A percentile compares a stretch with the other conserved stretches of the same genome.
phyloP scores from a whole-genome alignment of 257 asterid genomes.

The Solanum peruvianum region DNA sequence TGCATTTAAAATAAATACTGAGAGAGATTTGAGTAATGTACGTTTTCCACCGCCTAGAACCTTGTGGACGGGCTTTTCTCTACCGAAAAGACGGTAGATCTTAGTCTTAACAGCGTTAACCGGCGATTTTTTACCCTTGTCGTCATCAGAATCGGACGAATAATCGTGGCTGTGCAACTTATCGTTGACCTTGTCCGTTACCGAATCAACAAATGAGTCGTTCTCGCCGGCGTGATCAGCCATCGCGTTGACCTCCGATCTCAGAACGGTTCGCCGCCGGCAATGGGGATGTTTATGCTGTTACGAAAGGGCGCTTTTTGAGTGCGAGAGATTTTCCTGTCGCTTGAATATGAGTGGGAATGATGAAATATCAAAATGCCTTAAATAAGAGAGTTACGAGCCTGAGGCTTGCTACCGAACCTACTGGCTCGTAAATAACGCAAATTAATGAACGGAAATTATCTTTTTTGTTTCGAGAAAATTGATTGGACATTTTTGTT shows the following conservation, averaged over 20 bases:
- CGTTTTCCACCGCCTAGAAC: slow-evolving; percentile 13
- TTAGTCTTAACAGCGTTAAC: not conserved
- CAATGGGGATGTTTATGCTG: not conserved
- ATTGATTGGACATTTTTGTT: not conserved
- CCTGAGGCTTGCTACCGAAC: slow-evolving; percentile 19
- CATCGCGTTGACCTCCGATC: slow-evolving; percentile 34
- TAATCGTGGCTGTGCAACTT: slow-evolving; percentile 51
- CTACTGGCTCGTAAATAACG: slow-evolving; percentile 11
- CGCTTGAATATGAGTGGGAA: not conserved
- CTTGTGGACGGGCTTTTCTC: slow-evolving; percentile 5
- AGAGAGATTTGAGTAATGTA: not conserved
- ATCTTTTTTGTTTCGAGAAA: not conserved
- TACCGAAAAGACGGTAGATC: slow-evolving; percentile 4
- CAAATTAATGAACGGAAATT: not conserved
- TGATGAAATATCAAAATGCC: not conserved
- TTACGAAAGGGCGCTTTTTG: not conserved
- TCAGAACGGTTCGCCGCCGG: slow-evolving; percentile 14
- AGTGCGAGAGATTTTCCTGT: not conserved
- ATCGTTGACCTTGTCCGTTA: slow-evolving; percentile 53
- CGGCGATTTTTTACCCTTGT: slow-evolving; percentile 20
- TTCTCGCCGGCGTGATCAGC: slow-evolving; percentile 48
- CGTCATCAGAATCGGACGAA: slow-evolving; percentile 65
- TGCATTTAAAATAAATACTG: not conserved
- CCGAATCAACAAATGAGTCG: slow-evolving; percentile 43
- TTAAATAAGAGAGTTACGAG: not conserved